These are phyloP conservation scores for Penicillium sp. DNA, from an alignment of 2,329 filamentous ascomycete genomes.

Conservation along the genomic window DNA sequence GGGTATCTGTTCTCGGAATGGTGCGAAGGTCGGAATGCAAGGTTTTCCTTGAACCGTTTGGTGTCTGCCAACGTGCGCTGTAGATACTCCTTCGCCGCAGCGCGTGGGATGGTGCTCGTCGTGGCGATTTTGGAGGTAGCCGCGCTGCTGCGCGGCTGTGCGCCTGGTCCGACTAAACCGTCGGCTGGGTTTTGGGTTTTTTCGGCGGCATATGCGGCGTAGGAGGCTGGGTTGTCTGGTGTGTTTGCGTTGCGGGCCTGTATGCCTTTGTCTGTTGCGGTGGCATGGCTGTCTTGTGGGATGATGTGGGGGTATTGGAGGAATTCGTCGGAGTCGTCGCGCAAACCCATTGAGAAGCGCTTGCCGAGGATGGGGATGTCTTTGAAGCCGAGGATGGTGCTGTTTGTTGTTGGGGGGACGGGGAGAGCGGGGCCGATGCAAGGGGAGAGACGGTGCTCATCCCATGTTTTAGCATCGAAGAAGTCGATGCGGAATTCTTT, in stretches of 20 bases:
- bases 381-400: slow-evolving; percentile 24
- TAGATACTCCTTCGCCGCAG: slow-evolving; percentile 65
- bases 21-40: slow-evolving; percentile 60
- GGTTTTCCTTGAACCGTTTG: slow-evolving; percentile 72
- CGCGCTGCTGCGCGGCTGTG: slow-evolving; percentile 26
- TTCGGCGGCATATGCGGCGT: slow-evolving; percentile 7
- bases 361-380: slow-evolving; percentile 42
- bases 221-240: slow-evolving; percentile 11
- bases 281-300: neutral
- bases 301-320: slow-evolving; percentile 21
- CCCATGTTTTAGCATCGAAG: slow-evolving; percentile 76
- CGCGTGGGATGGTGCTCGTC: slow-evolving; percentile 49
- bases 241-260: neutral
- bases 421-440: slow-evolving; percentile 69
- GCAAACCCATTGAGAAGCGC: slow-evolving; percentile 32
- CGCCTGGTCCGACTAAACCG: slow-evolving; percentile 25
- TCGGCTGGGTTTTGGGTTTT: slow-evolving; percentile 28
- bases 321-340: slow-evolving; percentile 15
- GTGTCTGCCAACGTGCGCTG: slow-evolving; percentile 68
- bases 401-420: slow-evolving; percentile 41
- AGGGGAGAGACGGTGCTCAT: slow-evolving; percentile 72
- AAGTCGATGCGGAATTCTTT: slow-evolving; percentile 80
- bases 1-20: slow-evolving; percentile 72
- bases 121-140: slow-evolving; percentile 35
- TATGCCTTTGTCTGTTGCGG: slow-evolving; percentile 12